Evolutionary conservation across 176 grass and related monocot species (phyloP).

Genomic region (Rhynchospora breviuscula): DNA sequence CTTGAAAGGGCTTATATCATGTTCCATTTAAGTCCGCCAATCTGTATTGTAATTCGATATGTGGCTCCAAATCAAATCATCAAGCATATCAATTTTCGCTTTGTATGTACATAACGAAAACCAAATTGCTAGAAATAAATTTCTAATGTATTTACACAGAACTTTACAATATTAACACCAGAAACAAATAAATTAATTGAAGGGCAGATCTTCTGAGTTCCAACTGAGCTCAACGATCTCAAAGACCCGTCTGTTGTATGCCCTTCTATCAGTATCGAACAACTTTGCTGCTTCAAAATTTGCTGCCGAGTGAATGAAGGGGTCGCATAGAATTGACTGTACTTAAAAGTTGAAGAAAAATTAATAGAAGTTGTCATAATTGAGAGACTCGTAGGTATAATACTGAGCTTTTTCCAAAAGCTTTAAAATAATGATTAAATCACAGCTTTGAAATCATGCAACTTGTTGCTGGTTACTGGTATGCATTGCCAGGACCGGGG

Average conservation of each 20-base stretch:
- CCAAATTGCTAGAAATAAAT: neutral
- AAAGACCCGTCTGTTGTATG: neutral
- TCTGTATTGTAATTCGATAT: too few species aligned
- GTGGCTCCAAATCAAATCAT: neutral
- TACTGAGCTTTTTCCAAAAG: neutral
- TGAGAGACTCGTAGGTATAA: neutral
- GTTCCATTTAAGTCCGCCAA: too few species aligned
- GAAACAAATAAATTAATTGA: neutral
- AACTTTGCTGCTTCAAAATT: constrained; percentile 3
- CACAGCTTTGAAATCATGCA: too few species aligned
- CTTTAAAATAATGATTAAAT: too few species aligned
- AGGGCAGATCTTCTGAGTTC: too few species aligned
- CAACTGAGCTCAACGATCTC: neutral
- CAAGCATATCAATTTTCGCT: neutral
- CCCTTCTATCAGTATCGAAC: neutral
- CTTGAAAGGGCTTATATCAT: too few species aligned
- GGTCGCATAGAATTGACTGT: constrained; percentile 3
- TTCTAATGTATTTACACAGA: neutral
- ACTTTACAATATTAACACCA: neutral
- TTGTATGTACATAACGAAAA: too few species aligned
- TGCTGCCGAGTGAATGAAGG: neutral
- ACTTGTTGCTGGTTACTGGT: too few species aligned
- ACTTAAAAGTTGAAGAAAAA: neutral
- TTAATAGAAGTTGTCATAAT: neutral
- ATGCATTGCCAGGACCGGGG: too few species aligned